Percentiles rank a stretch among this genome's conserved stretches.
Conservation (phyloP, 768 basidiomycete genomes). For the Macrolepiota fuliginosa region DNA sequence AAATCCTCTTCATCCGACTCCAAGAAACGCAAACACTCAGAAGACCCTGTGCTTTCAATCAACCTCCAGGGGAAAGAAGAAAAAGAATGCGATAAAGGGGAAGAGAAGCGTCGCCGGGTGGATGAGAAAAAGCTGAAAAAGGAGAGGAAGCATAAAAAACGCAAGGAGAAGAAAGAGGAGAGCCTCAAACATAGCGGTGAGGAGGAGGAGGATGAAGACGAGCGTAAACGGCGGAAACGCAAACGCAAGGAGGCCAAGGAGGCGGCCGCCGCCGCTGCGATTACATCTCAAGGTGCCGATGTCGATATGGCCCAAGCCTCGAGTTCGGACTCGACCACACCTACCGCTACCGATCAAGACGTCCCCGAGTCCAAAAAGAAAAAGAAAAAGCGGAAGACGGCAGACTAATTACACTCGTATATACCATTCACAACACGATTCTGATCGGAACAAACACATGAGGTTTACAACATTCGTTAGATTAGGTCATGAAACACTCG, state of each 20-base stretch:
- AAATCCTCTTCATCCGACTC: conserved; percentile 3
- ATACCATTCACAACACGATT: background rate
- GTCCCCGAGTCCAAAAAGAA: conserved; percentile 13
- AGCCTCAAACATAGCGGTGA: conserved; percentile 17
- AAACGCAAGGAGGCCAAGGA: conserved; percentile 12
- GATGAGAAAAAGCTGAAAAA: conserved; percentile 15
- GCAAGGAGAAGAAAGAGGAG: conserved; percentile 13
- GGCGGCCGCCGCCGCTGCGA: background rate
- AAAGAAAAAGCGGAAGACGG: conserved; percentile 18
- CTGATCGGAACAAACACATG: background rate
- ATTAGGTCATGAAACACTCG: background rate
- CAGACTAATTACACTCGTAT: background rate
- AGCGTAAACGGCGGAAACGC: conserved; percentile 12
- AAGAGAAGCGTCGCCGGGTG: conserved; percentile 14
- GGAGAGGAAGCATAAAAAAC: conserved; percentile 5
- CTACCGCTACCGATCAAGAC: background rate
- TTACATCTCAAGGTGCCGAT: background rate
- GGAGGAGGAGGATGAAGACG: conserved; percentile 10
- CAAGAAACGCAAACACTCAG: too few relatives aligned
- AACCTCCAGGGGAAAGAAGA: conserved; percentile 18
- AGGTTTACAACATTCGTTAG: background rate
- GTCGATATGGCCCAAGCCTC: background rate
- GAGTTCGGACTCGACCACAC: background rate
- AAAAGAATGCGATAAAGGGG: conserved; percentile 13
- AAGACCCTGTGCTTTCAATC: background rate